Base-by-base conservation (phyloP, 2,329 filamentous ascomycete species). In the Diaporthe velutina region DNA sequence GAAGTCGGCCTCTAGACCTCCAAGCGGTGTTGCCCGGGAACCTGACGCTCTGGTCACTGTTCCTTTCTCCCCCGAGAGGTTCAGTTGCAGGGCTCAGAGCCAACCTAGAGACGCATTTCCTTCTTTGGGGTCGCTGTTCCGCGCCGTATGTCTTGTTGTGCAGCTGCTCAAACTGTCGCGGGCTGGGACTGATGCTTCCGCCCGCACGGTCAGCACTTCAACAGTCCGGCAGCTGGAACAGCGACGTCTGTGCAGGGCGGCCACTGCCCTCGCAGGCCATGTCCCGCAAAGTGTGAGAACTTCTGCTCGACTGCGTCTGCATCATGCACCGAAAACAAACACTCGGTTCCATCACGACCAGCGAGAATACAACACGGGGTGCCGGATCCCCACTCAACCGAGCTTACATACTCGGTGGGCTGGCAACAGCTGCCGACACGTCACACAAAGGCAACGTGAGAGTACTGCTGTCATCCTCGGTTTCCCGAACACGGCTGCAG, bases 1-100 rank as follows among this genome's bases (percentile, higher is more conserved):
- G 64, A 71, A 75, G 66, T 58, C 74, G 57, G 74, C 61, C 66
- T 73, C 74, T 75, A 67, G 50, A 70, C 73, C 73, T 75, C 73
- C 73, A 70, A 38, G 73, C 40, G 73, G 73, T 75, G 68, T 72
- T 72, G 73, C 70, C 70, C 70, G 73, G 73, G 61, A 75, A 75
- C 70, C 73, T 75, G 73, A 40, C 54, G n/a, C 45, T 10, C 28
- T 30, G 12, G n/a, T 19, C n/a, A 35, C 33, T 45, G 9, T 22
- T 28, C 25, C 42, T 33, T 3, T 42, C 40, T 30, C 12, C 57
- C n/a, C 30, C 25, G 54, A 33, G 42, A 42, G 45, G 7, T 28
- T 25, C 13, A 35, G 50, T 28, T 45, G 64, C 71, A 28, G 55
- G 35, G 60, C 22, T 75, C 57, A 70, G 74, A 73, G 64, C 58